Conservation (phyloP, 345 rosid species). For the Orychophragmus violaceus region DNA sequence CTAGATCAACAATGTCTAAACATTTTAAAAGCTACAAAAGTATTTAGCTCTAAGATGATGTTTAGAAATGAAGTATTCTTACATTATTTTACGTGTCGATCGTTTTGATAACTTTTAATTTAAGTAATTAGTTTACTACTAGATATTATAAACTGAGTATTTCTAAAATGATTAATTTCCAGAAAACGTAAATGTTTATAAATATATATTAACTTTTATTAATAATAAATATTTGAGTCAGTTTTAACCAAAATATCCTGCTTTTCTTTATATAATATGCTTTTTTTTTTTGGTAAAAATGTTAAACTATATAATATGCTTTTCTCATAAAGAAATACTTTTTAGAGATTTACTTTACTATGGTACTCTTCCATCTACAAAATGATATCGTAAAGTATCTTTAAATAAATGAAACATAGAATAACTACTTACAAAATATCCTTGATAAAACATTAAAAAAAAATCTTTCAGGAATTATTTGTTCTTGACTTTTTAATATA, state of each 20-base stretch:
- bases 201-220: neutral
- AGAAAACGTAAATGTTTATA: neutral
- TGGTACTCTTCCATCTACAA: neutral
- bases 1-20: no score
- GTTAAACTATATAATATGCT: no score
- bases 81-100: neutral
- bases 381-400: neutral
- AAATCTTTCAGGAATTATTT: neutral
- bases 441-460: neutral
- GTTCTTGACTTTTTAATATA: neutral
- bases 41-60: neutral
- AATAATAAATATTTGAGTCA: neutral
- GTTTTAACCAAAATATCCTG: no score
- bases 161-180: neutral
- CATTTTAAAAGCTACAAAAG: no score
- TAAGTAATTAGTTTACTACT: neutral
- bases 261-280: no score
- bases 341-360: neutral
- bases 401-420: neutral
- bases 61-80: neutral
- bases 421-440: neutral
- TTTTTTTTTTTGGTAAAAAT: no score
- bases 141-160: neutral
- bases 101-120: neutral
- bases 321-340: neutral